Evolutionary conservation across 2,329 filamentous ascomycete species (phyloP), one percentile per base, ranked within the genome.

Genomic region (Lojkania enalia): DNA sequence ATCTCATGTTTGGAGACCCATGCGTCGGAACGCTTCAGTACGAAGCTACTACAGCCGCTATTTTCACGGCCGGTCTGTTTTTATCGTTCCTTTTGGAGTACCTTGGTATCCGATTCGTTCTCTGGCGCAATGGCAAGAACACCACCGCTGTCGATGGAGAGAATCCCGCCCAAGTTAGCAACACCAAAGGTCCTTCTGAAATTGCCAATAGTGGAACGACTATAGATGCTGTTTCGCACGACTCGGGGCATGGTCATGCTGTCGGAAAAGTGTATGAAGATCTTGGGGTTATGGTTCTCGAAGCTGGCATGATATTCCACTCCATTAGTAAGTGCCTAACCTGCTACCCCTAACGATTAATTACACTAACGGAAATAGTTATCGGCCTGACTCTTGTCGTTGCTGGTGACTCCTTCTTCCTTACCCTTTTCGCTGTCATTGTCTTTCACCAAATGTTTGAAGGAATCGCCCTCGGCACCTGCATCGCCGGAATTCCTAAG

Each of bases 381-480:
- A 83, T 87, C 27, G 81, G 82, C 16, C 66, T 86, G 25, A 84
- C 83, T 0, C 74, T 85, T 1, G 80, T 78, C 4, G 75, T 79
- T 1, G 71, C 76, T 0, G 73, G 73, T 2, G 76, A 80, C 57
- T 74, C 70, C 3, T 76, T 72, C 57, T 79, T 79, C 63, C 70
- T 72, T 30, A 78, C 76, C 0, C 69, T 80, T 2, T 73, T 79
- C 51, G 66, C 76, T 33, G 86, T 90, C 42, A 87, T 90, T 46
- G 71, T 89, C 44, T 89, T 90, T 71, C 87, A 90, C 61, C 87
- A 90, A 59, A 82, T 87, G 73, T 88, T 91, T 57, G 86, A 90
- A 62, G 87, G 87, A 3, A 75, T 90, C 35, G 87, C 87, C 0
- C 81, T 90, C 0, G 86, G 87, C 14, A 82, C 82, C 6, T 81